A percentile compares a stretch with the other conserved stretches of the same genome.
These are phyloP conservation scores for Leccinum variicolor DNA, from an alignment of 768 basidiomycete genomes.

Conservation along the genomic window DNA sequence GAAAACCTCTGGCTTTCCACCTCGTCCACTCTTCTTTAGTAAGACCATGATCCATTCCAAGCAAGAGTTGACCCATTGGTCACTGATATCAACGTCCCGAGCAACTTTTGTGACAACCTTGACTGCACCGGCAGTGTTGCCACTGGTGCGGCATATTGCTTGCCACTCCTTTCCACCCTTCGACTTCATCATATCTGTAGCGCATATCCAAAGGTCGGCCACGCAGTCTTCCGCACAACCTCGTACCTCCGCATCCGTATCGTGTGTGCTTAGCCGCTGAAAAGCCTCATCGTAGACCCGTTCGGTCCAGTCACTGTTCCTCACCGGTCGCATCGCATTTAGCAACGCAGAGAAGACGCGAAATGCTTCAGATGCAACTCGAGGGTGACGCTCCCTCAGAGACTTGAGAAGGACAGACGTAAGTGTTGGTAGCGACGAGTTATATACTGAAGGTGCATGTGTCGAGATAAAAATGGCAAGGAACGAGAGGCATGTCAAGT, in stretches of 20 bases:
- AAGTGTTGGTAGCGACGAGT: slow-evolving; percentile 57
- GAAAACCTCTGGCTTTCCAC: slow-evolving; percentile 80
- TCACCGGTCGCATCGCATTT: slow-evolving; percentile 68
- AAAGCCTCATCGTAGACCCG: slow-evolving; percentile 74
- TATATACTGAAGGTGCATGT: slow-evolving; percentile 57
- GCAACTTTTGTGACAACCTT: slow-evolving; percentile 84
- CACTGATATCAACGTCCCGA: slow-evolving; percentile 61
- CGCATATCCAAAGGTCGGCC: slow-evolving; percentile 85
- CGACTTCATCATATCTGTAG: slow-evolving; percentile 63
- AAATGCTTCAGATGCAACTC: slow-evolving; percentile 86
- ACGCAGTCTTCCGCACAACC: slow-evolving; percentile 77
- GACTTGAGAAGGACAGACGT: slow-evolving; percentile 74
- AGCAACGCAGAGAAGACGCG: slow-evolving; percentile 82
- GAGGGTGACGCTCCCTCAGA: slow-evolving; percentile 80
- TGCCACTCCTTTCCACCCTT: slow-evolving; percentile 81
- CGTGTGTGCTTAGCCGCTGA: slow-evolving; percentile 64
- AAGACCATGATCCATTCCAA: slow-evolving; percentile 74
- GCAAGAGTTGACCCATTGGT: slow-evolving; percentile 79
- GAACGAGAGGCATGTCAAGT: slow-evolving; percentile 84
- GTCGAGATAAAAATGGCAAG: slow-evolving; percentile 76
- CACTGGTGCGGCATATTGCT: slow-evolving; percentile 64
- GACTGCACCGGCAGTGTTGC: slow-evolving; percentile 73
- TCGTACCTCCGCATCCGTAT: slow-evolving; percentile 91
- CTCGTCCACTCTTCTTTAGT: slow-evolving; percentile 73
- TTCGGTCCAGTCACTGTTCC: slow-evolving; percentile 63